phyloP scores from a whole-genome alignment of 345 rosid genomes.

The Triadica sebifera region DNA sequence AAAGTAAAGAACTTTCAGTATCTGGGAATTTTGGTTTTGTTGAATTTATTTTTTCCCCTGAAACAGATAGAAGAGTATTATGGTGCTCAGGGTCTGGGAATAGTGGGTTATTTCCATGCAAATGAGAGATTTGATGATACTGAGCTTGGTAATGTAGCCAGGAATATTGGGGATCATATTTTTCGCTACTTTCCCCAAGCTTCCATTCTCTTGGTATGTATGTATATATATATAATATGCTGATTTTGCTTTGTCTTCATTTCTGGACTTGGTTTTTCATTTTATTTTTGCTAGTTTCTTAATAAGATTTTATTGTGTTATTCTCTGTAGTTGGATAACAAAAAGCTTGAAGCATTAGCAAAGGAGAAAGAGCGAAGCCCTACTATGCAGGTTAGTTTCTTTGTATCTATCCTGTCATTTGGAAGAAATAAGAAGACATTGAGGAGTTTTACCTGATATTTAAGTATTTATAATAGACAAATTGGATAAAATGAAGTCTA shows the following conservation, averaged over 20 bases:
- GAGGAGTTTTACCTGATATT: background rate
- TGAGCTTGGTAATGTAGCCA: conserved; percentile 68
- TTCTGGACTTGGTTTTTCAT: background rate
- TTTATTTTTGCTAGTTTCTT: background rate
- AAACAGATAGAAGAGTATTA: conserved; percentile 78
- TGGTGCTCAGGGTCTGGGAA: conserved; percentile 62
- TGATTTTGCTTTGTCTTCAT: background rate
- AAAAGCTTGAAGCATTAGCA: conserved; percentile 68
- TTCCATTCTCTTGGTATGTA: conserved; percentile 67
- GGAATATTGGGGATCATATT: conserved; percentile 90
- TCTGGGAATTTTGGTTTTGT: background rate
- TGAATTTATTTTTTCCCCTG: background rate
- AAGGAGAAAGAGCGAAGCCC: conserved; percentile 67
- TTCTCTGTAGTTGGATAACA: conserved; percentile 71
- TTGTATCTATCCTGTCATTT: background rate
- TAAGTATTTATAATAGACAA: background rate
- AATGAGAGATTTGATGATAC: conserved; percentile 82
- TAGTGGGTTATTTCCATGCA: conserved; percentile 92
- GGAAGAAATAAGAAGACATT: background rate
- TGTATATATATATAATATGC: no score
- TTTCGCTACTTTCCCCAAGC: conserved; percentile 79
- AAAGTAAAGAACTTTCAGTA: background rate
- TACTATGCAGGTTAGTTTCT: conserved; percentile 71
- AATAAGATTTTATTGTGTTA: background rate
- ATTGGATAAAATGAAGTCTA: background rate